Evolutionary conservation across 768 basidiomycete species (phyloP).

Genomic region (Lentinula detonsa): DNA sequence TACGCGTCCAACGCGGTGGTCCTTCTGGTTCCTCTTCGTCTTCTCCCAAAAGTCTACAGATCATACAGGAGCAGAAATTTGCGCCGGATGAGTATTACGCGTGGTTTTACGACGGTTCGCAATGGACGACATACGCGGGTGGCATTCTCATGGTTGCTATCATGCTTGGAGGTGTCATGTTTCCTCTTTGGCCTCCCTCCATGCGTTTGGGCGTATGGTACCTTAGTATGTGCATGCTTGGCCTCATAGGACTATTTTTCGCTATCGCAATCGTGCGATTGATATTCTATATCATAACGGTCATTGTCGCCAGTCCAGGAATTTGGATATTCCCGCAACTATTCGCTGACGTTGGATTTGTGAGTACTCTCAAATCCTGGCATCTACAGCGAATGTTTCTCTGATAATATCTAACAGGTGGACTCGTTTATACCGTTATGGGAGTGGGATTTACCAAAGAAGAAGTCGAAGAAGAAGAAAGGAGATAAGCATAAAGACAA

Average conservation of each 20-base stretch:
- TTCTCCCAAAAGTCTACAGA: slow-evolving; percentile 74
- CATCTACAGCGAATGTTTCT: background rate
- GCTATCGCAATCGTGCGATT: slow-evolving; percentile 84
- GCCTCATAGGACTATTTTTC: slow-evolving; percentile 86
- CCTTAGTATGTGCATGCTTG: slow-evolving; percentile 81
- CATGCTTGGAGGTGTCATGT: slow-evolving; percentile 97
- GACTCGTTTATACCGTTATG: slow-evolving; percentile 96
- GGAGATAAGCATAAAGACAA: slow-evolving; percentile 43
- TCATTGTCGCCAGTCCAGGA: slow-evolving; percentile 79
- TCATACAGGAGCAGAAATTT: slow-evolving; percentile 80
- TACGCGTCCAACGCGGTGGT: slow-evolving; percentile 80
- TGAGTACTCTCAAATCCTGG: slow-evolving; percentile 37
- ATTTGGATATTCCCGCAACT: slow-evolving; percentile 99
- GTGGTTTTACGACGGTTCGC: slow-evolving; percentile 95
- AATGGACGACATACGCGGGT: slow-evolving; percentile 89
- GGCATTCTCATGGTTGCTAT: slow-evolving; percentile 87
- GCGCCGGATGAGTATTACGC: slow-evolving; percentile 81
- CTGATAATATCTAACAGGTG: slow-evolving; percentile 45
- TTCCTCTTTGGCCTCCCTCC: slow-evolving; percentile 94
- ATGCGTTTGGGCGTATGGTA: slow-evolving; percentile 96
- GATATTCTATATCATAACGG: slow-evolving; percentile 91
- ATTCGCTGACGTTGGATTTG: slow-evolving; percentile 98
- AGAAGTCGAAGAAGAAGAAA: slow-evolving; percentile 62
- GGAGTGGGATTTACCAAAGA: slow-evolving; percentile 91
- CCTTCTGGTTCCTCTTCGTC: slow-evolving; percentile 57